Percentiles rank a stretch among this genome's conserved stretches.
phyloP scores from a whole-genome alignment of 129 eudicot species.

The Oenanthe sinensis region DNA sequence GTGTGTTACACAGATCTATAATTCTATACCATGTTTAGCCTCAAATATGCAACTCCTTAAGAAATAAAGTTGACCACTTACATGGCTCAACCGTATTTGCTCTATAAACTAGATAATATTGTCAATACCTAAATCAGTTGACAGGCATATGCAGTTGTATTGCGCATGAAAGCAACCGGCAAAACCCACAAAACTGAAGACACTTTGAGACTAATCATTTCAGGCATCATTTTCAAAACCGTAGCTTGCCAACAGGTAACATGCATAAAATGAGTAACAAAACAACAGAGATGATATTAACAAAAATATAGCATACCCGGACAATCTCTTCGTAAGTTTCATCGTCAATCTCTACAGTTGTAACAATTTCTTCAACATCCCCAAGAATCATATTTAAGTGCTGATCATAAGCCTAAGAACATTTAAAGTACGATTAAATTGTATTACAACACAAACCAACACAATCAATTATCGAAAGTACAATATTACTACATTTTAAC shows the following conservation, averaged over 20 bases:
- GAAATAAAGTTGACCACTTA: background rate
- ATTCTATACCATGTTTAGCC: background rate
- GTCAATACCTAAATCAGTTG: background rate
- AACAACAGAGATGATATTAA: background rate
- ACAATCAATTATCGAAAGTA: background rate
- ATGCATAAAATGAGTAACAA: background rate
- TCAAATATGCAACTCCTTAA: background rate
- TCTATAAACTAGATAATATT: background rate
- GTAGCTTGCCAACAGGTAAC: background rate
- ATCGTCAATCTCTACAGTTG: slow-evolving; percentile 93
- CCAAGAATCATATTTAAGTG: slow-evolving; percentile 99
- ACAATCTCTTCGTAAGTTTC: slow-evolving; percentile 97
- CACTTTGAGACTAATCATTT: background rate
- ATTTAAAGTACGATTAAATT: background rate
- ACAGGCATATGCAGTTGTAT: background rate
- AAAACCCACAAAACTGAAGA: background rate
- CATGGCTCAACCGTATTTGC: background rate
- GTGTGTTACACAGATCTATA: too few species aligned
- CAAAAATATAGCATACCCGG: slow-evolving; percentile 43
- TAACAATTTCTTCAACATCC: slow-evolving; percentile 93
- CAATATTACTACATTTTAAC: background rate
- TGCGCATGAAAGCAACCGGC: background rate
- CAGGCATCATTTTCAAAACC: background rate
- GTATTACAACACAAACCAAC: background rate
- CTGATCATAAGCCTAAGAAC: slow-evolving; percentile 85